Percentiles rank a stretch among this genome's conserved stretches.
Evolutionary conservation across 2,329 filamentous ascomycete genomes (phyloP).

Genomic region (Aureobasidium lini): DNA sequence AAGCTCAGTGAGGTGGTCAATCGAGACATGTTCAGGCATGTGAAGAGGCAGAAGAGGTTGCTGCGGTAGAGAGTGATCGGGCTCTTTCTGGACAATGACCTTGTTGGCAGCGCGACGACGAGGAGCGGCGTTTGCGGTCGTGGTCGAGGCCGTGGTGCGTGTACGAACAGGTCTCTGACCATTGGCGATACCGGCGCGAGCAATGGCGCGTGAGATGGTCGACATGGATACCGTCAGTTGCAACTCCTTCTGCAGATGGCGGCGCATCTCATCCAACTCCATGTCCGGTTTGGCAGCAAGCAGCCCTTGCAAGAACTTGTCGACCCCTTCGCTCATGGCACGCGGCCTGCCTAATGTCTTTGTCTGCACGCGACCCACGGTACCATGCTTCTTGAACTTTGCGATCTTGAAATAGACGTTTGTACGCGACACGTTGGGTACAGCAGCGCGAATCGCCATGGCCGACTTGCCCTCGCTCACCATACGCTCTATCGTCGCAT

Average conservation of each 20-base stretch:
- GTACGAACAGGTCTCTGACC: conserved; percentile 1
- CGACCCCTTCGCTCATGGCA: conserved; percentile 10
- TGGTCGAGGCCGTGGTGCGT: neutral
- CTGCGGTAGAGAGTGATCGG: neutral
- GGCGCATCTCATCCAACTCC: conserved; percentile 16
- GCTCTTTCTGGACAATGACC: neutral
- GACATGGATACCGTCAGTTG: conserved; percentile 12
- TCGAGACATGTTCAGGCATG: neutral
- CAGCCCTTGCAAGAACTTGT: conserved; percentile 14
- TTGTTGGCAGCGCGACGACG: neutral
- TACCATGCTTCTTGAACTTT: conserved; percentile 15
- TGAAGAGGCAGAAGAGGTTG: neutral
- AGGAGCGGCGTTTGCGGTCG: neutral
- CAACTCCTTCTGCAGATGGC: conserved; percentile 9
- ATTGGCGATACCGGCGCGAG: neutral
- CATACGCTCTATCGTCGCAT: conserved; percentile 13
- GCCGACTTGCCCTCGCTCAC: conserved; percentile 11
- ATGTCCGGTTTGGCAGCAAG: conserved; percentile 14
- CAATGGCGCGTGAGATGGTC: conserved; percentile 14
- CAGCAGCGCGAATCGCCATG: conserved; percentile 13
- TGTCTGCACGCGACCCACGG: conserved; percentile 13
- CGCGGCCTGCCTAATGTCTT: conserved; percentile 14
- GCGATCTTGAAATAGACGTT: conserved; percentile 15
- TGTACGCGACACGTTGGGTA: conserved; percentile 14
- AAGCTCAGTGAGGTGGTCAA: neutral